These are phyloP conservation scores for Bruguiera parviflora DNA, from an alignment of 345 rosid genomes.

Conservation along the genomic window DNA sequence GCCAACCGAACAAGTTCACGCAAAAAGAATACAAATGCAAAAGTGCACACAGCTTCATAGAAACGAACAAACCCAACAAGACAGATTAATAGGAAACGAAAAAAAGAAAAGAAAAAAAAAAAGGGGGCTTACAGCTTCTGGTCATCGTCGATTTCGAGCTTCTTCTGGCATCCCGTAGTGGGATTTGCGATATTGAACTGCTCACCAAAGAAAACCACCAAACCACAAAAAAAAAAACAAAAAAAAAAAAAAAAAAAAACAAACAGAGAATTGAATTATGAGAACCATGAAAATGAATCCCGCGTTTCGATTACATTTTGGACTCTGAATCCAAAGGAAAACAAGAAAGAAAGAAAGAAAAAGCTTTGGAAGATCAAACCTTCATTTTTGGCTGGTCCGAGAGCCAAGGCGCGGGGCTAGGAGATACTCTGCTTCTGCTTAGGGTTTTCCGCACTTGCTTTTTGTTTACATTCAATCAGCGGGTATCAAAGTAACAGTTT, in stretches of 20 bases:
- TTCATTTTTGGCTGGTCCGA: background rate
- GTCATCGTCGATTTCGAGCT: slow-evolving; percentile 30
- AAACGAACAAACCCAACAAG: background rate
- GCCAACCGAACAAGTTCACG: too few species aligned
- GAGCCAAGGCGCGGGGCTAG: background rate
- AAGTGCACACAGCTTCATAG: too few species aligned
- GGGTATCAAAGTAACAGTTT: background rate
- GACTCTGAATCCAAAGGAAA: too few species aligned
- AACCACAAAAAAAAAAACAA: background rate
- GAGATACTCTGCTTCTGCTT: background rate
- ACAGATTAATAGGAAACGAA: background rate
- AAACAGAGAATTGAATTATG: background rate
- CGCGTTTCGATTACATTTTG: background rate
- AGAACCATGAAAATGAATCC: background rate
- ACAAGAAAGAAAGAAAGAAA: background rate
- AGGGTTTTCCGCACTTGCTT: background rate
- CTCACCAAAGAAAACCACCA: background rate
- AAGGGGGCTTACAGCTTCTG: slow-evolving; percentile 20
- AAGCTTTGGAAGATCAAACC: background rate
- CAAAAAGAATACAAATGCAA: too few species aligned
- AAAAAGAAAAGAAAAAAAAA: background rate
- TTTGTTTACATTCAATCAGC: background rate
- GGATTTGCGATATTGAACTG: slow-evolving; percentile 28
- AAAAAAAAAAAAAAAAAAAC: background rate
- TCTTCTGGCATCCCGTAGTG: slow-evolving; percentile 27